phyloP scores from a whole-genome alignment of 768 basidiomycete genomes.

The Hydnum rufescens region DNA sequence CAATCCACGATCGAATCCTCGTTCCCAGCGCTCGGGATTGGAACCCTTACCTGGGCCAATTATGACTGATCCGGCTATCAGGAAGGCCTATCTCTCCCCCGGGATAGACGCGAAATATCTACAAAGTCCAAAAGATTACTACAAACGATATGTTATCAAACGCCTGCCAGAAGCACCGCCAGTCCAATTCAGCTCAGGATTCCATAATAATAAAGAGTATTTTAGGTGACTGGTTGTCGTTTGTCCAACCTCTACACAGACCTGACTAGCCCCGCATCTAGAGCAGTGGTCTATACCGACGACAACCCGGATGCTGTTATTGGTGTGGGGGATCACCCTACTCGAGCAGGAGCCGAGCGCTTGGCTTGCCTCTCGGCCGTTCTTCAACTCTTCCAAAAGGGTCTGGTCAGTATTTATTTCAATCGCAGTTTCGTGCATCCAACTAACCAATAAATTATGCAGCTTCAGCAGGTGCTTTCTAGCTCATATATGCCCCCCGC shows the following conservation, averaged over 20 bases:
- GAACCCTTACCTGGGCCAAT: not conserved
- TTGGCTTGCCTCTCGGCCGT: constrained; percentile 59
- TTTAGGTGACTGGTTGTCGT: not conserved
- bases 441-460: not conserved
- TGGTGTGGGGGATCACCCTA: constrained; percentile 40
- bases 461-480: not conserved
- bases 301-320: constrained; percentile 18
- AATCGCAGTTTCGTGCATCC: not conserved
- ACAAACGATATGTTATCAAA: not conserved
- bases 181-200: not conserved
- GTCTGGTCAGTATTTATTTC: constrained; percentile 33
- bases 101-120: constrained; percentile 9
- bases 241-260: not conserved
- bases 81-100: constrained; percentile 14
- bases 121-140: not conserved
- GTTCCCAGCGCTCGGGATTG: too few relatives aligned
- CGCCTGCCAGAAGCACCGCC: not conserved
- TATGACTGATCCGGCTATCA: not conserved
- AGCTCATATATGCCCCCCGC: not conserved
- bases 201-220: not conserved
- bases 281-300: constrained; percentile 17
- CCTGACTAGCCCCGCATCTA: constrained; percentile 3
- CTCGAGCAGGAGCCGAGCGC: constrained; percentile 45
- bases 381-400: constrained; percentile 42
- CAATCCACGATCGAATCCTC: too few relatives aligned